Evolutionary conservation across 495 filamentous ascomycete species (phyloP), one percentile per base, ranked within the genome.

Genomic region (Bombardia bombarda): DNA sequence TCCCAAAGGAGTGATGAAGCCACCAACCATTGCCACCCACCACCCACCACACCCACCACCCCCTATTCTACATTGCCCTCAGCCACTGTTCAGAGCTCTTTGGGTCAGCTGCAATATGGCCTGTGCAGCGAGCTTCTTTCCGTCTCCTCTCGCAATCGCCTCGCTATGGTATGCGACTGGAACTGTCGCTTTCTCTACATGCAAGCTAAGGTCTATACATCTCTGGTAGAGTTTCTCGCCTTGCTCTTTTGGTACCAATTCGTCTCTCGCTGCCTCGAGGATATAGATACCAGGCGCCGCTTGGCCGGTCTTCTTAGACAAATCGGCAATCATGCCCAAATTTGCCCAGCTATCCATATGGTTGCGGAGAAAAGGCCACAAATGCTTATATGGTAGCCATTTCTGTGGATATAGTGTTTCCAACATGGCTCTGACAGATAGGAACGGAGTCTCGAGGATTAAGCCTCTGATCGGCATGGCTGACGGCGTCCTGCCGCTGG

Each of bases 401-500:
- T 77, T 83, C 52, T 90, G 84, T 8, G 86, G 86, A 58, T 89
- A 92, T 16, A 93, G 56, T 2, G 74, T 75, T 22, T 75, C 62
- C 14, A 93, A 64, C 84, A 93, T 87, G 22, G 76, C 72, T n/a
- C 73, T 65, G 40, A 87, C 73, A 40, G 75, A 86, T 2, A 79
- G 68, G 40, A 87, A 89, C 3, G 87, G 86, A 0, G 86, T 89
- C 51, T 92, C 86, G 9, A 90, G 67, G 10, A 90, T 61, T 39
- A 92, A 36, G 3, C 72, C 74, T 55, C 50, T 26, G 49, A 60
- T 38, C 5, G 58, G 50, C 35, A 61, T 34, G 10, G 20, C 42
- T 20, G 41, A 19, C 7, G 55, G 55, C 12, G 51, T 22, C 12
- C 32, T 41, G 2, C 57, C 38, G 23, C 43, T 53, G 13, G 60